A percentile compares a stretch with the other conserved stretches of the same genome.
phyloP scores from a whole-genome alignment of 768 basidiomycete species.

The Cantharellus anzutake region DNA sequence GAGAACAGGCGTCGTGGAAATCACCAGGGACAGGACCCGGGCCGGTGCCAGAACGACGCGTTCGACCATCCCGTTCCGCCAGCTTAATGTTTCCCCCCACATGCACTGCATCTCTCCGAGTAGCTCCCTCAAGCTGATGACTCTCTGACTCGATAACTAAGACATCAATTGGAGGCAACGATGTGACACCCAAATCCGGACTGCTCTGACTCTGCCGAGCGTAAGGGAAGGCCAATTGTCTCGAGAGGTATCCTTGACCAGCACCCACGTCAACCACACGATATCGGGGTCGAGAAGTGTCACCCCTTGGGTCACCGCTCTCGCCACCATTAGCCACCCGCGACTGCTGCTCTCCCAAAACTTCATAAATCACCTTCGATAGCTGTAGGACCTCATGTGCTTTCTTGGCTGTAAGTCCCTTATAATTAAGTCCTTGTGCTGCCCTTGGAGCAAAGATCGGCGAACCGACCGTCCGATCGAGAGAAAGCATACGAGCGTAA shows the following conservation, averaged over 20 bases:
- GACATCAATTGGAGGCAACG: background rate
- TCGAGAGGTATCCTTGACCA: conserved; percentile 10
- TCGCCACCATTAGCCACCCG: background rate
- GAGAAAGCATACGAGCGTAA: no score
- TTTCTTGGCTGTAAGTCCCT: conserved; percentile 3
- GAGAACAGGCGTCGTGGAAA: background rate
- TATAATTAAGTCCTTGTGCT: no score
- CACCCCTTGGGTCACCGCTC: background rate
- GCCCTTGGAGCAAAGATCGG: no score
- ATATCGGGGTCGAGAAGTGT: background rate
- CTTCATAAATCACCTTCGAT: background rate
- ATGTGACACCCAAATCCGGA: background rate
- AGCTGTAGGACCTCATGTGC: conserved; percentile 8
- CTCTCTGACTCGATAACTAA: conserved; percentile 8
- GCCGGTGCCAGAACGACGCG: background rate
- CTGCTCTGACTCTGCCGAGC: background rate
- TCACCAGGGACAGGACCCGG: background rate
- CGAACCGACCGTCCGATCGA: no score
- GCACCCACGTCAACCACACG: conserved; percentile 10
- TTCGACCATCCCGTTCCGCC: background rate
- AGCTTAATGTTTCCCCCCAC: conserved; percentile 2
- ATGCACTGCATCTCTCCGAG: conserved; percentile 1
- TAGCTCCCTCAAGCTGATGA: conserved; percentile 6
- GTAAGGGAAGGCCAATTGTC: conserved; percentile 4
- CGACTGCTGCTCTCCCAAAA: no score